Evolutionary conservation across 2,329 filamentous ascomycete genomes (phyloP).

Genomic region (Ciborinia camelliae): DNA sequence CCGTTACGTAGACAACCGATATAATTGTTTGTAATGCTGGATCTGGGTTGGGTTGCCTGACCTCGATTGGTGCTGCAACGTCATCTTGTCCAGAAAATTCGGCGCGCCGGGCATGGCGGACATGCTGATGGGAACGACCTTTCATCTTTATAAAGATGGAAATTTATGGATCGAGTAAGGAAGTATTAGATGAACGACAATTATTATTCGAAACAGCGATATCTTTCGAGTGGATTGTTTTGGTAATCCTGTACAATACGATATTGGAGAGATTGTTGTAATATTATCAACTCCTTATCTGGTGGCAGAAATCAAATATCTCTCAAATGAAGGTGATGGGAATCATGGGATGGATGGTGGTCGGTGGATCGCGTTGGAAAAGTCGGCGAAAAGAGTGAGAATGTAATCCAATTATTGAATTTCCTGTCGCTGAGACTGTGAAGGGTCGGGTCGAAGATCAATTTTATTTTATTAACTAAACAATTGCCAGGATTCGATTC

Average conservation of each 20-base stretch:
- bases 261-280: neutral
- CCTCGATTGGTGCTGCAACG: slow-evolving; percentile 20
- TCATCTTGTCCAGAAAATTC: slow-evolving; percentile 22
- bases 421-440: neutral
- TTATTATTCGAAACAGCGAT: neutral
- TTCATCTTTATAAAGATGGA: slow-evolving; percentile 25
- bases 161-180: slow-evolving; percentile 12
- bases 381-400: slow-evolving; percentile 8
- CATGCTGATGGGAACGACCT: slow-evolving; percentile 30
- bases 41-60: slow-evolving; percentile 12
- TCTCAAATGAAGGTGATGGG: neutral
- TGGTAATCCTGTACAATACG: neutral
- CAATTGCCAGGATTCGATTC: neutral
- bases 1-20: slow-evolving; percentile 50
- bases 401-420: neutral
- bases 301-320: neutral
- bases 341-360: too few relatives aligned
- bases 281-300: neutral
- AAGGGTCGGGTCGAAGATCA: neutral
- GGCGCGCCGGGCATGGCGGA: slow-evolving; percentile 25
- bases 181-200: neutral
- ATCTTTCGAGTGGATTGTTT: neutral
- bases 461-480: neutral
- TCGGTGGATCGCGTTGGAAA: neutral
- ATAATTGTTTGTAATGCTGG: slow-evolving; percentile 37